phyloP scores from a whole-genome alignment of 306 rosid genomes.

The Cicer yamashitae region DNA sequence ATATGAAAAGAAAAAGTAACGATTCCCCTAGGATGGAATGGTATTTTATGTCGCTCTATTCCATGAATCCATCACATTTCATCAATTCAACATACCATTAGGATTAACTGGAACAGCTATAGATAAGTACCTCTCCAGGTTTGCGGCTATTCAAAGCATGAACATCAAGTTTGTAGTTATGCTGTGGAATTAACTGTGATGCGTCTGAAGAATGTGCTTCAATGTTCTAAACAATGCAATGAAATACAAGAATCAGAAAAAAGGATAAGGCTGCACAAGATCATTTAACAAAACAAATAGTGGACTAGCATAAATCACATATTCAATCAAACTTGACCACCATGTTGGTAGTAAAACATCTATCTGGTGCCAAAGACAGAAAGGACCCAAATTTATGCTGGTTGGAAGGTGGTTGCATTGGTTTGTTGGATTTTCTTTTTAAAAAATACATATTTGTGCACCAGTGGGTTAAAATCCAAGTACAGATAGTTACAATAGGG shows the following conservation, averaged over 20 bases:
- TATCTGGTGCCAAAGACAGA: conserved; percentile 11
- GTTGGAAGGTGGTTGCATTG: conserved; percentile 15
- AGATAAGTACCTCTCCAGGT: conserved; percentile 86
- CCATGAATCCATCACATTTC: conserved; percentile 30
- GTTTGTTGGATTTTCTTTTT: conserved; percentile 7
- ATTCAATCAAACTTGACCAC: conserved; percentile 33
- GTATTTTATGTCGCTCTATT: conserved; percentile 7
- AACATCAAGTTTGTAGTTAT: conserved; percentile 97
- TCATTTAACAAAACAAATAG: conserved; percentile 38
- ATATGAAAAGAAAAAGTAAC: conserved; percentile 21
- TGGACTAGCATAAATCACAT: conserved; percentile 30
- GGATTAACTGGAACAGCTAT: conserved; percentile 34
- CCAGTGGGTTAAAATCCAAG: conserved; percentile 4
- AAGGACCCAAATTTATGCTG: conserved; percentile 15
- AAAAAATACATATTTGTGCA: conserved; percentile 10
- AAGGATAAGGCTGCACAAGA: conserved; percentile 20
- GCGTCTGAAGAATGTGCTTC: conserved; percentile 91
- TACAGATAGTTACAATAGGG: not conserved
- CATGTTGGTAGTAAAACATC: conserved; percentile 25
- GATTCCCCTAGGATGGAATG: conserved; percentile 21
- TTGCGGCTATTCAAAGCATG: conserved; percentile 81
- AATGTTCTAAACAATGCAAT: conserved; percentile 65
- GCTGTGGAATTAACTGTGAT: conserved; percentile 85
- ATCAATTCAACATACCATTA: conserved; percentile 21
- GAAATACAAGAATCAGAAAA: conserved; percentile 41